These are phyloP conservation scores for Akanthomyces dipterigenus DNA, from an alignment of 2,329 filamentous ascomycete species.

Conservation along the genomic window DNA sequence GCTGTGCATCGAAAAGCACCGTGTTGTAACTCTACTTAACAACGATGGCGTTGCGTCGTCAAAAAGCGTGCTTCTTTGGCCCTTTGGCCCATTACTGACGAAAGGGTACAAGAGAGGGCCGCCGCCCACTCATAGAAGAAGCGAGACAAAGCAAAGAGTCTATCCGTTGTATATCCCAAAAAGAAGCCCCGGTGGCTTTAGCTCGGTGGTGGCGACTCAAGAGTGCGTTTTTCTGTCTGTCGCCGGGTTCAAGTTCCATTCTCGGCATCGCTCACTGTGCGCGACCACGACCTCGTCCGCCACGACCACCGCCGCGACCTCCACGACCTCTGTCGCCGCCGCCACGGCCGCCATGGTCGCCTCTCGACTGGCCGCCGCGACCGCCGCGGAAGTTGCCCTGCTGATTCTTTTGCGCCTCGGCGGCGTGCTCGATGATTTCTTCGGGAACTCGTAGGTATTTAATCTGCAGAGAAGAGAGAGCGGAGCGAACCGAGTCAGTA, in stretches of 20 bases:
- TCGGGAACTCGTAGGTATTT: constrained; percentile 96
- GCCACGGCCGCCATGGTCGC: constrained; percentile 50
- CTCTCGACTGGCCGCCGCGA: constrained; percentile 50
- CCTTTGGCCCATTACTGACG: not conserved
- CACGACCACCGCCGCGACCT: constrained; percentile 33
- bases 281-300: constrained; percentile 34
- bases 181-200: not conserved
- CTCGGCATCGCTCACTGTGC: constrained; percentile 19
- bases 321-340: constrained; percentile 48
- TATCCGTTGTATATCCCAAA: not conserved
- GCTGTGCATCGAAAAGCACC: not conserved
- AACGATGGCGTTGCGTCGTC: too few species aligned
- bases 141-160: not conserved
- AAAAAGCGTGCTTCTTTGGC: too few species aligned
- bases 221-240: not conserved
- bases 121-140: not conserved
- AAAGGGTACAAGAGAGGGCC: not conserved
- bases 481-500: not conserved
- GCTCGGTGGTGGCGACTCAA: not conserved
- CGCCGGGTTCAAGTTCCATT: not conserved
- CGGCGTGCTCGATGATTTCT: constrained; percentile 90
- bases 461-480: constrained; percentile 53
- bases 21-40: too few species aligned
- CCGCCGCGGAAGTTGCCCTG: constrained; percentile 58
- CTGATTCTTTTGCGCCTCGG: constrained; percentile 80